These are phyloP conservation scores for Biscutella auriculata DNA, from an alignment of 441 rosid genomes.

Conservation along the genomic window DNA sequence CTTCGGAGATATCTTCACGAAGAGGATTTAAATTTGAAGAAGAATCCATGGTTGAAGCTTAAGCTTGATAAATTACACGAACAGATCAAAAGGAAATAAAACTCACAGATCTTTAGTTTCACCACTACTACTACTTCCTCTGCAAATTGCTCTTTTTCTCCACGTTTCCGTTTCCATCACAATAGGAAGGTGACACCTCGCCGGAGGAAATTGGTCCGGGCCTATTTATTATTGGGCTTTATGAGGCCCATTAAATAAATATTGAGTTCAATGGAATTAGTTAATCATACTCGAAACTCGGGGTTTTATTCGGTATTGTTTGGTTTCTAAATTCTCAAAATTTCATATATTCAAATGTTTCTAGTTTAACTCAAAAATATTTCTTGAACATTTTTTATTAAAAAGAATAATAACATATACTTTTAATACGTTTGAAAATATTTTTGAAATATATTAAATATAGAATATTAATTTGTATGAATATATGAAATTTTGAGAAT, in stretches of 20 bases:
- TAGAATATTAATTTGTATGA: no score
- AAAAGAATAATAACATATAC: no score
- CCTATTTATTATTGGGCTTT: not conserved
- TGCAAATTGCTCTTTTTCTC: not conserved
- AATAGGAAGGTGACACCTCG: slow-evolving; percentile 14
- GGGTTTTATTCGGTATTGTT: not conserved
- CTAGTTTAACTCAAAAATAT: no score
- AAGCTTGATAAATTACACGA: not conserved
- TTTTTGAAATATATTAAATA: no score
- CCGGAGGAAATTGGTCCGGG: not conserved
- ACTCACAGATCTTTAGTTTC: slow-evolving; percentile 13
- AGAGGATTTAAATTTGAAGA: slow-evolving; percentile 16
- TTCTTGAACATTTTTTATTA: no score
- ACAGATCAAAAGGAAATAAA: not conserved
- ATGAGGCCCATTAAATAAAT: not conserved
- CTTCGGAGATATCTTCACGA: slow-evolving; percentile 9
- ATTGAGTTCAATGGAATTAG: no score
- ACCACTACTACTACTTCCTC: not conserved
- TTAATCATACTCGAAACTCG: no score
- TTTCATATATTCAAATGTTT: no score
- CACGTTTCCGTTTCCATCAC: not conserved
- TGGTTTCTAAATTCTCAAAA: no score
- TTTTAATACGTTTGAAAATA: no score
- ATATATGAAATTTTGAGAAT: no score
- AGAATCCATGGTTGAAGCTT: slow-evolving; percentile 10